These are phyloP conservation scores for Cystobasidium tubakii DNA, from an alignment of 768 basidiomycete species.

Conservation along the genomic window DNA sequence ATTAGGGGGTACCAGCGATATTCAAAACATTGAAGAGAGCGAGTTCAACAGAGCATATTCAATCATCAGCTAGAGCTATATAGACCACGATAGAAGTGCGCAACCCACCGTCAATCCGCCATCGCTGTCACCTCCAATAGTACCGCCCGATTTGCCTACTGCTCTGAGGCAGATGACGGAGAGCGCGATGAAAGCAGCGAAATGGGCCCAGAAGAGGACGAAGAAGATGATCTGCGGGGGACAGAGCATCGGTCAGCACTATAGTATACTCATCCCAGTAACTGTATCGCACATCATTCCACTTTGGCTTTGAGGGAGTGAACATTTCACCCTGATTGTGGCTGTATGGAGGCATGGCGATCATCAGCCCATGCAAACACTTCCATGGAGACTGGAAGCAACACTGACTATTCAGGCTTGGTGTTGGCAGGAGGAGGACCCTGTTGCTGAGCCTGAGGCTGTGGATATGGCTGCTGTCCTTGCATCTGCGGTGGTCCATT, in stretches of 20 bases:
- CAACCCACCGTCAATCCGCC: slow-evolving; percentile 32
- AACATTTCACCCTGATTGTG: slow-evolving; percentile 22
- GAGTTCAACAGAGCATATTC: too few species aligned
- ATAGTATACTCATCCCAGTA: too few species aligned
- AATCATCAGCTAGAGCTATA: neutral
- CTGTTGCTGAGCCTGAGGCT: slow-evolving; percentile 23
- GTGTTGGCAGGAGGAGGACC: neutral
- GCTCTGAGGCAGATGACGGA: slow-evolving; percentile 42
- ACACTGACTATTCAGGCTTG: slow-evolving; percentile 22
- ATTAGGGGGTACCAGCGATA: neutral
- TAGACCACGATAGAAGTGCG: neutral
- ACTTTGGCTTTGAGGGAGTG: slow-evolving; percentile 38
- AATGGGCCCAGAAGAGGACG: slow-evolving; percentile 46
- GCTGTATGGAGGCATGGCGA: neutral
- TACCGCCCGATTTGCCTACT: slow-evolving; percentile 22
- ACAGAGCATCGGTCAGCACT: neutral
- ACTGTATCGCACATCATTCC: slow-evolving; percentile 41
- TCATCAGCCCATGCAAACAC: neutral
- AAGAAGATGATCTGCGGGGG: slow-evolving; percentile 15
- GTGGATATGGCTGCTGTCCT: slow-evolving; percentile 23
- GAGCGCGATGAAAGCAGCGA: slow-evolving; percentile 44
- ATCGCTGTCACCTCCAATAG: slow-evolving; percentile 36
- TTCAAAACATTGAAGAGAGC: too few species aligned
- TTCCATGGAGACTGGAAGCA: neutral
- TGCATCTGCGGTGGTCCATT: slow-evolving; percentile 16